phyloP scores from a whole-genome alignment of 768 basidiomycete genomes.

The Leccinum uliginosum region DNA sequence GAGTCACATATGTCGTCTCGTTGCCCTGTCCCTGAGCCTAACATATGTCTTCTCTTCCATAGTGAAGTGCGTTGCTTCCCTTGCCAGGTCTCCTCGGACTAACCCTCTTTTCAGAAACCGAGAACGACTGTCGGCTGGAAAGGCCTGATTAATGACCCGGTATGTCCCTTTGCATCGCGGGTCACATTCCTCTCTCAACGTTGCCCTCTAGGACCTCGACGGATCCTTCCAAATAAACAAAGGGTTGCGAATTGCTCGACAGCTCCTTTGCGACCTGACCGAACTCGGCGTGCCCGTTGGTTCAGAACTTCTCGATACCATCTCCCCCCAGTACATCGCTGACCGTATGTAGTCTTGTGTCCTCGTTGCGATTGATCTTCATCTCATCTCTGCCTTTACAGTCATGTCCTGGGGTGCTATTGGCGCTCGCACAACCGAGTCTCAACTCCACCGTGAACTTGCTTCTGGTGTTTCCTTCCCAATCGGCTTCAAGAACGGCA shows the following conservation, averaged over 20 bases:
- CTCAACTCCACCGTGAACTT: conserved; percentile 94
- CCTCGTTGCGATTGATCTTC: not conserved
- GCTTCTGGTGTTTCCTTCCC: conserved; percentile 97
- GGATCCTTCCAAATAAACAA: conserved; percentile 96
- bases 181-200: not conserved
- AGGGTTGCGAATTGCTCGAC: conserved; percentile 82
- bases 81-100: not conserved
- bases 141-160: conserved; percentile 89
- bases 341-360: conserved; percentile 47
- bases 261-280: conserved; percentile 89
- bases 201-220: conserved; percentile 60
- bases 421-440: conserved; percentile 96
- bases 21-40: conserved; percentile 21
- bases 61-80: conserved; percentile 35
- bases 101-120: conserved; percentile 62
- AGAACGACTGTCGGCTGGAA: conserved; percentile 98
- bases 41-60: conserved; percentile 29
- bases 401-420: conserved; percentile 93
- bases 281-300: conserved; percentile 89
- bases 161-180: conserved; percentile 2
- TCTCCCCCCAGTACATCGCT: conserved; percentile 78
- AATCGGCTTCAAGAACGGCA: conserved; percentile 99
- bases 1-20: conserved; percentile 33
- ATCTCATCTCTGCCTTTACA: conserved; percentile 18
- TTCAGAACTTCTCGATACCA: conserved; percentile 86